Percentiles rank a stretch among this genome's conserved stretches.
These are phyloP conservation scores for Lecanicillium sp. DNA, from an alignment of 2,329 filamentous ascomycete genomes.

Conservation along the genomic window DNA sequence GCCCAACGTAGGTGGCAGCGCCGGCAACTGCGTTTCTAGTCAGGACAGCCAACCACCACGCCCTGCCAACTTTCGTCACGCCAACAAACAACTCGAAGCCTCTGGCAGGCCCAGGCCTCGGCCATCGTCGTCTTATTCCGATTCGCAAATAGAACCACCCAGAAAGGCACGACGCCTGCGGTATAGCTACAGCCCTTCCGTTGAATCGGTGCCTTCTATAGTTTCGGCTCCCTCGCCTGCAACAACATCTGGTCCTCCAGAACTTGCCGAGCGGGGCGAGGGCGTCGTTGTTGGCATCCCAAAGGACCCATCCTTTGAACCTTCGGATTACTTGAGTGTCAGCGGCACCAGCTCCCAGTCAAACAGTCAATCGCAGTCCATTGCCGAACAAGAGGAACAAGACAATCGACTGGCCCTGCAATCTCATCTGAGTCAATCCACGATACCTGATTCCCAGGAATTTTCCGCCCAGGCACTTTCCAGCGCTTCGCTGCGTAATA, in stretches of 20 bases:
- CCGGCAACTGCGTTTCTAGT: neutral
- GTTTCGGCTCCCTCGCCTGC: slow-evolving; percentile 18
- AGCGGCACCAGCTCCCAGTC: slow-evolving; percentile 16
- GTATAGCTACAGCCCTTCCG: slow-evolving; percentile 16
- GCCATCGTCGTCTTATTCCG: neutral
- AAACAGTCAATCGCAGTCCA: slow-evolving; percentile 20
- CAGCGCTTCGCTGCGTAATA: slow-evolving; percentile 4
- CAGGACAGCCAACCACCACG: slow-evolving; percentile 18
- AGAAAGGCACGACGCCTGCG: slow-evolving; percentile 15
- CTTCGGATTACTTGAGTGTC: slow-evolving; percentile 26
- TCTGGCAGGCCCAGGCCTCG: neutral
- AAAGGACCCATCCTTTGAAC: slow-evolving; percentile 23
- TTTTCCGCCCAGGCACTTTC: slow-evolving; percentile 17
- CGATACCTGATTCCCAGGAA: slow-evolving; percentile 37
- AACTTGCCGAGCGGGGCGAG: slow-evolving; percentile 10
- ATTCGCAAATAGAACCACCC: slow-evolving; percentile 8
- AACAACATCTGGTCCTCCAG: slow-evolving; percentile 12
- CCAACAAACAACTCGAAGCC: slow-evolving; percentile 10
- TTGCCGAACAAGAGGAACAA: slow-evolving; percentile 27
- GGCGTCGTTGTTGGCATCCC: slow-evolving; percentile 21
- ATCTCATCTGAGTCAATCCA: slow-evolving; percentile 24
- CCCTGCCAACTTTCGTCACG: slow-evolving; percentile 19
- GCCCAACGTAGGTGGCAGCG: neutral
- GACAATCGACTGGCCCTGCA: slow-evolving; percentile 23
- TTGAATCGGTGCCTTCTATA: slow-evolving; percentile 22